Base-by-base conservation (phyloP, 129 eudicot genomes). In the Artemisia annua region DNA sequence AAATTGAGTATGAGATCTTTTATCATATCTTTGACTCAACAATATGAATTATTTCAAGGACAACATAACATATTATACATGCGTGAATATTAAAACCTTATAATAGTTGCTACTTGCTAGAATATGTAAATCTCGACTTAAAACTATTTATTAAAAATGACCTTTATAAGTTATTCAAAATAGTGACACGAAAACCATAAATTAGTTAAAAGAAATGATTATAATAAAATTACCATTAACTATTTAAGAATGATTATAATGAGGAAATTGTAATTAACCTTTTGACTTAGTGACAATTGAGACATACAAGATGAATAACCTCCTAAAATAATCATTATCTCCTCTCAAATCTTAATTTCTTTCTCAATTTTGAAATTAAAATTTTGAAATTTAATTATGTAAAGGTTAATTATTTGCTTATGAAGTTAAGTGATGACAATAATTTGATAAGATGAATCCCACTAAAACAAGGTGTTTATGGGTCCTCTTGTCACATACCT, bases 401-500 rank as follows among this genome's bases (percentile, higher is more conserved):
- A 26, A 55, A 77, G 66, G 76, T 74, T 70, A 78, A 81, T 75
- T 71, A 75, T 66, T 72, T 81, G 66, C 17, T 69, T 80, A 66
- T 67, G 83, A 80, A 83, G 85, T 75, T 81, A 86, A 83, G 79
- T 61, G 63, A 48, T 49, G 52, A 62, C 77, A 83, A 83, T 80
- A 83, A 83, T 68, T 80, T 81, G 91, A 86, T 77, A 83, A 78
- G 91, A 81, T 83, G 53, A 80, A 74, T 83, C 58, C 84, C 85
- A 83, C 84, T 81, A 78, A 85, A 78, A 86, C 83, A 50, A 78
- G 66, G 67, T 78, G 77, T 78, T 78, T 71, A 78, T 78, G 82
- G 82, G 78, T 64, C 82, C 78, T 55, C 78, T 64, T 78, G 82
- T 78, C 82, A 78, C 82, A 57, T 68, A 69, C 83, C 58, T 62